Evolutionary conservation across 2,329 filamentous ascomycete species (phyloP).

Genomic region (Allantophomopsis cytisporea): DNA sequence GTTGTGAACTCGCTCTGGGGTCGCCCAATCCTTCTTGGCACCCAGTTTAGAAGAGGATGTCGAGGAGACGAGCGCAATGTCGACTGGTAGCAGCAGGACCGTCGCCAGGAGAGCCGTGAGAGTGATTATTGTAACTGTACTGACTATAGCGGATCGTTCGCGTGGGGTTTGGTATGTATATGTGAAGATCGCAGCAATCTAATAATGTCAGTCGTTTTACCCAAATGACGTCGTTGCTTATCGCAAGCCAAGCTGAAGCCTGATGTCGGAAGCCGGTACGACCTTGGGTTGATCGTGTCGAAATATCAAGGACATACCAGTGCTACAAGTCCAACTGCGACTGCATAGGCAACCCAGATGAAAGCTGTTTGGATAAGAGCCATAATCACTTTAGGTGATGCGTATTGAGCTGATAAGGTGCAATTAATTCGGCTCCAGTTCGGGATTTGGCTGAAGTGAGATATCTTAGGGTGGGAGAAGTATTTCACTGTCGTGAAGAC

Average conservation of each 20-base stretch:
- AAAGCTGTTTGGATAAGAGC: conserved; percentile 69
- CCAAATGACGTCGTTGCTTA: too few species aligned
- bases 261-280: too few species aligned
- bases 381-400: conserved; percentile 9
- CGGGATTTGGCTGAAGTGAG: too few species aligned
- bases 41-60: conserved; percentile 66
- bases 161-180: conserved; percentile 84
- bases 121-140: conserved; percentile 73
- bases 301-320: conserved; percentile 17
- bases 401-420: background rate
- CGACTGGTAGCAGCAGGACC: conserved; percentile 82
- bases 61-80: conserved; percentile 86
- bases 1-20: conserved; percentile 60
- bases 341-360: conserved; percentile 89
- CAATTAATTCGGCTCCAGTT: too few species aligned
- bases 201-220: too few species aligned
- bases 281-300: too few species aligned
- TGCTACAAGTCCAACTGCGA: conserved; percentile 66
- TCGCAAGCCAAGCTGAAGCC: too few species aligned
- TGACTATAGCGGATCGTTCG: conserved; percentile 74
- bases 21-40: conserved; percentile 89
- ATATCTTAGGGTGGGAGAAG: too few species aligned
- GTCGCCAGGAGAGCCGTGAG: conserved; percentile 82
- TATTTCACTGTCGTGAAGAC: too few species aligned
- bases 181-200: conserved; percentile 68